Percentiles rank a stretch among this genome's conserved stretches.
phyloP scores from a whole-genome alignment of 352 stramenopile genomes.

The Thalassiosira livingstoniorum region DNA sequence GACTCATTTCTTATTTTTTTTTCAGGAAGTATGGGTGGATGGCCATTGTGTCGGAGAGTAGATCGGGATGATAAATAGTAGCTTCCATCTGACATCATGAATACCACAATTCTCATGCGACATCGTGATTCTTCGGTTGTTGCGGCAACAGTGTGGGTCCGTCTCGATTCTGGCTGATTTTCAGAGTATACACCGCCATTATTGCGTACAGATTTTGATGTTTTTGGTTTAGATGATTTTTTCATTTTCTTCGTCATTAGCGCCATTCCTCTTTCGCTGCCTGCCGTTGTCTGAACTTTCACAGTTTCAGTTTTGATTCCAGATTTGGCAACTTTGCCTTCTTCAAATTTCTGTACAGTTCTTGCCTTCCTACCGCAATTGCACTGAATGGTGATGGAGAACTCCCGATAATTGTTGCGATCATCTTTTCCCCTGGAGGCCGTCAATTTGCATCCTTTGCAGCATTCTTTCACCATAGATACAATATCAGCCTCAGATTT shows the following conservation, averaged over 20 bases:
- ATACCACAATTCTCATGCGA: neutral
- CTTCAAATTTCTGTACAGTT: too few species aligned
- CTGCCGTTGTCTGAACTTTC: neutral
- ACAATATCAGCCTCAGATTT: too few species aligned
- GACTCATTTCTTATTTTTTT: neutral
- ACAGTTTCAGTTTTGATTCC: neutral
- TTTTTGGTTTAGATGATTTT: neutral
- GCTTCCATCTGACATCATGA: neutral
- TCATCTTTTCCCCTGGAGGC: too few species aligned
- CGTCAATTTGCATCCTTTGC: too few species aligned
- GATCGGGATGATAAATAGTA: neutral
- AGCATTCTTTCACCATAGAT: too few species aligned
- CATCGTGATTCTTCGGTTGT: neutral
- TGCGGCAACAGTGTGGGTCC: too few species aligned
- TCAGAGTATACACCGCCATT: neutral
- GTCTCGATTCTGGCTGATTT: neutral
- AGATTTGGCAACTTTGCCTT: neutral
- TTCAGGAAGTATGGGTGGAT: neutral
- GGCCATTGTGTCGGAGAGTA: neutral
- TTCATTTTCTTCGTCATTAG: neutral
- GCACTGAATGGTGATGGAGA: too few species aligned
- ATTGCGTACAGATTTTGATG: neutral
- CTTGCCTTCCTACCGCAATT: too few species aligned
- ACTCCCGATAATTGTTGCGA: too few species aligned
- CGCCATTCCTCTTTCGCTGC: neutral